A percentile compares a stretch with the other conserved stretches of the same genome.
Evolutionary conservation across 2,329 filamentous ascomycete genomes (phyloP).

Genomic region (Fusarium aywerte): DNA sequence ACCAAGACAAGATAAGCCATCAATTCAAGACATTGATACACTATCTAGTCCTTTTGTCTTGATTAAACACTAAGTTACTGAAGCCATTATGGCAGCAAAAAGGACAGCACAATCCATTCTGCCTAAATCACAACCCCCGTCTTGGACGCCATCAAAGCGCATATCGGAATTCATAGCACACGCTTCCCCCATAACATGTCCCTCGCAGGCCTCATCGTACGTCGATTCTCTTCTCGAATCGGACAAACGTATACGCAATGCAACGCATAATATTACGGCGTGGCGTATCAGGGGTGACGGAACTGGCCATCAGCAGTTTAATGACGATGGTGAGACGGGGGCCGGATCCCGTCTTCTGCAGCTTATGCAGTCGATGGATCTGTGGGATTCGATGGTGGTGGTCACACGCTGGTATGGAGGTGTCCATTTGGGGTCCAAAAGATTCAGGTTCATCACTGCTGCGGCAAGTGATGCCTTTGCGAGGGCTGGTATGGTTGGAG

Average conservation of each 20-base stretch:
- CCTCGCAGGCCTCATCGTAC: slow-evolving; percentile 75
- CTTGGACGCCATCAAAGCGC: slow-evolving; percentile 79
- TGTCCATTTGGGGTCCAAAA: slow-evolving; percentile 84
- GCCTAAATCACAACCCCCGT: slow-evolving; percentile 29
- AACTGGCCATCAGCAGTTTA: slow-evolving; percentile 82
- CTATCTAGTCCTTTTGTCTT: slow-evolving; percentile 1
- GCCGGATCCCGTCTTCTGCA: slow-evolving; percentile 87
- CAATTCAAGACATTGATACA: slow-evolving; percentile 1
- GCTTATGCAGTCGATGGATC: slow-evolving; percentile 92
- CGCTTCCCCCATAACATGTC: slow-evolving; percentile 74
- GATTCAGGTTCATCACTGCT: slow-evolving; percentile 90
- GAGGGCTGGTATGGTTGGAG: slow-evolving; percentile 75
- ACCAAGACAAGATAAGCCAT: not conserved
- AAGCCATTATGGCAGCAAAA: slow-evolving; percentile 22
- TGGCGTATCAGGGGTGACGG: slow-evolving; percentile 69
- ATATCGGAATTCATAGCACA: slow-evolving; percentile 87
- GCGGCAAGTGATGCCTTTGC: slow-evolving; percentile 86
- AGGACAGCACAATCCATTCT: slow-evolving; percentile 26
- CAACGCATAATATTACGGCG: slow-evolving; percentile 37
- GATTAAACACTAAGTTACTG: not conserved
- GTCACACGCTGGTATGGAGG: slow-evolving; percentile 97
- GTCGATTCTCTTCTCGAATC: slow-evolving; percentile 80
- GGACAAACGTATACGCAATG: slow-evolving; percentile 71
- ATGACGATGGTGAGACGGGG: slow-evolving; percentile 95
- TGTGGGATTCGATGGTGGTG: slow-evolving; percentile 92